Conservation (phyloP, 768 basidiomycete species). For the Exidia glandulosa region DNA sequence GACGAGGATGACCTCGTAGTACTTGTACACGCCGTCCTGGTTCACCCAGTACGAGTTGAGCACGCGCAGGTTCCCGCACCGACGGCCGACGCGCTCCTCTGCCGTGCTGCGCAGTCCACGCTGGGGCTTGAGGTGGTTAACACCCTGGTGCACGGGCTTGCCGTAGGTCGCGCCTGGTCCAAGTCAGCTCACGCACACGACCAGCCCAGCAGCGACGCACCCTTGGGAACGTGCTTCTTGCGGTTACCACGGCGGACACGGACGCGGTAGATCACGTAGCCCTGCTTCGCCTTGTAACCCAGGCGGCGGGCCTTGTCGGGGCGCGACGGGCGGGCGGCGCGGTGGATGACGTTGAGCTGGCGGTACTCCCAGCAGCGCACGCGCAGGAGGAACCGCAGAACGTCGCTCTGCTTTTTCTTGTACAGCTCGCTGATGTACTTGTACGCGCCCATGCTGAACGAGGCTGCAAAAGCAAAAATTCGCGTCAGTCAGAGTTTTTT, state of each 20-base stretch:
- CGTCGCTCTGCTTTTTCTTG: slow-evolving; percentile 98
- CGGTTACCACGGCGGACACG: slow-evolving; percentile 97
- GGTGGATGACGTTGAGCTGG: slow-evolving; percentile 95
- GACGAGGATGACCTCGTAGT: slow-evolving; percentile 97
- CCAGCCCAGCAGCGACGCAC: slow-evolving; percentile 28
- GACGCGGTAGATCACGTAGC: slow-evolving; percentile 94
- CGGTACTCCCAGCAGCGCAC: slow-evolving; percentile 99
- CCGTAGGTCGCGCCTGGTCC: slow-evolving; percentile 94
- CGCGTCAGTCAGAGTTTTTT: too few relatives aligned
- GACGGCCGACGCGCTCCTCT: slow-evolving; percentile 94
- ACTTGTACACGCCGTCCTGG: slow-evolving; percentile 98
- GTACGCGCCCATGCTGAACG: slow-evolving; percentile 74
- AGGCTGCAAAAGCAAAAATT: too few relatives aligned
- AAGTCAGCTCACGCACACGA: neutral
- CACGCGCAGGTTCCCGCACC: slow-evolving; percentile 94
- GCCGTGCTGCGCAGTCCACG: slow-evolving; percentile 85
- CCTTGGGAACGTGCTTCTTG: slow-evolving; percentile 98
- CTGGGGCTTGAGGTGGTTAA: slow-evolving; percentile 98
- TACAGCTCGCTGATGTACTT: slow-evolving; percentile 95
- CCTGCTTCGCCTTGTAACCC: slow-evolving; percentile 99
- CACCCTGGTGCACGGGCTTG: slow-evolving; percentile 98
- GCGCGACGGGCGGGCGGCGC: slow-evolving; percentile 94
- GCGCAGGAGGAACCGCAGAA: slow-evolving; percentile 94
- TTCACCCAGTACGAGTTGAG: slow-evolving; percentile 99
- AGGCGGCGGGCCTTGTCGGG: slow-evolving; percentile 98